These are phyloP conservation scores for Fusarium denticulatum DNA, from an alignment of 2,329 filamentous ascomycete genomes.

Conservation along the genomic window DNA sequence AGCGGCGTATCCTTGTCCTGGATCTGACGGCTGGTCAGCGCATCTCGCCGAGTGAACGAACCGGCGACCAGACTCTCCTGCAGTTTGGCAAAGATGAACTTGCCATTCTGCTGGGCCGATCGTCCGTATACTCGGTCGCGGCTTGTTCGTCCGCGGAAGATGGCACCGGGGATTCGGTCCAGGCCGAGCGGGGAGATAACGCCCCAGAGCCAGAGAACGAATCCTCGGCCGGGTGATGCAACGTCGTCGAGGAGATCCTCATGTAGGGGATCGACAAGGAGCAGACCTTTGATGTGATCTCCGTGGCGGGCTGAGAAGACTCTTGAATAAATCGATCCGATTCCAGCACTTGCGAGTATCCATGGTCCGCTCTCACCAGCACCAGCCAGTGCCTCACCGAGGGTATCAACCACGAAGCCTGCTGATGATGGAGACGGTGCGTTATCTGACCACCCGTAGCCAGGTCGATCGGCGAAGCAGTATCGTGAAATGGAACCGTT, in stretches of 20 bases:
- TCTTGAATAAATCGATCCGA: conserved; percentile 88
- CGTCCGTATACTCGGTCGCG: conserved; percentile 87
- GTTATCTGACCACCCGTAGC: conserved; percentile 87
- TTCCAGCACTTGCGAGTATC: conserved; percentile 85
- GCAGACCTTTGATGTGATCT: conserved; percentile 76
- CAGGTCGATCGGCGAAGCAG: conserved; percentile 95
- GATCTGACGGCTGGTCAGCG: conserved; percentile 80
- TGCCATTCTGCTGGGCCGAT: conserved; percentile 80
- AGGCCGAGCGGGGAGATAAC: conserved; percentile 88
- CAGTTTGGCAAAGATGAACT: conserved; percentile 87
- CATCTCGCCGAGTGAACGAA: conserved; percentile 85
- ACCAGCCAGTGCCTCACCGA: conserved; percentile 85
- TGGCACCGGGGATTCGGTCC: conserved; percentile 79
- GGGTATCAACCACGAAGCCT: conserved; percentile 88
- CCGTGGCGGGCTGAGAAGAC: conserved; percentile 90
- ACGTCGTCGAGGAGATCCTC: conserved; percentile 82
- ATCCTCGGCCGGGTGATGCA: conserved; percentile 75
- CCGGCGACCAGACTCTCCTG: conserved; percentile 92
- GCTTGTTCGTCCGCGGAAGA: conserved; percentile 82
- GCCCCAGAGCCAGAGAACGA: conserved; percentile 86
- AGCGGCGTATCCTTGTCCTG: conserved; percentile 80
- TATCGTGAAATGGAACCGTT: conserved; percentile 88
- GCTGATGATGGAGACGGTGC: conserved; percentile 93
- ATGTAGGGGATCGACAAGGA: conserved; percentile 89
- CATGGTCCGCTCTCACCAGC: conserved; percentile 88